A percentile compares a stretch with the other conserved stretches of the same genome.
Conservation (phyloP, 129 eudicot species). For the Lonicera japonica region DNA sequence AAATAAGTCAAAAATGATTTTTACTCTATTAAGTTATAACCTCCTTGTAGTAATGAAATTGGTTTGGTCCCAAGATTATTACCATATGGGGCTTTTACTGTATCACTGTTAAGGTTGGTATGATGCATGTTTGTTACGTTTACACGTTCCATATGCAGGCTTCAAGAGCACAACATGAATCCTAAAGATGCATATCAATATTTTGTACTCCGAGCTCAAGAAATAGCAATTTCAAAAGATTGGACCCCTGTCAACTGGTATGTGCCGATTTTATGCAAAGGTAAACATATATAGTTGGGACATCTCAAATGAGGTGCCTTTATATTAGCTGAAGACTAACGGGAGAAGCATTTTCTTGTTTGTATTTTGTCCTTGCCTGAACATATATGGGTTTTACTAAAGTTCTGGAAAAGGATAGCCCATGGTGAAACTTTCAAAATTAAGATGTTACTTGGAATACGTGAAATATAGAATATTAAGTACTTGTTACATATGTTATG, state of each 20-base stretch:
- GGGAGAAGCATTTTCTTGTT: neutral
- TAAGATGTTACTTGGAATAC: too few species aligned
- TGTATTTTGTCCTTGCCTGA: too few species aligned
- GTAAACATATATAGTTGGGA: neutral
- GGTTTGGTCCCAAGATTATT: too few species aligned
- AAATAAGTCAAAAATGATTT: too few species aligned
- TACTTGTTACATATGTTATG: neutral
- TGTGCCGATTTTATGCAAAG: slow-evolving; percentile 4
- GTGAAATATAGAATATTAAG: neutral
- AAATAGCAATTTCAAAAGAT: slow-evolving; percentile 67
- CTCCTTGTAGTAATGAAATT: too few species aligned
- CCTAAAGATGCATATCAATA: slow-evolving; percentile 83
- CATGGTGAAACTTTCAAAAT: neutral
- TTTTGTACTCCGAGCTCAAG: slow-evolving; percentile 89
- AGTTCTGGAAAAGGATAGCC: neutral
- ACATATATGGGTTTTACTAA: neutral
- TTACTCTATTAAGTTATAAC: too few species aligned
- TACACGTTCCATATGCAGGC: slow-evolving; percentile 47
- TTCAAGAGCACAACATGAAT: slow-evolving; percentile 67
- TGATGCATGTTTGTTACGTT: neutral
- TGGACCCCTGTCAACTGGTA: slow-evolving; percentile 96
- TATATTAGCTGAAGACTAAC: neutral
- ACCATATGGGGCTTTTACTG: too few species aligned
- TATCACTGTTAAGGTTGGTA: neutral
- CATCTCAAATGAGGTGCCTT: neutral